A percentile compares a stretch with the other conserved stretches of the same genome.
Evolutionary conservation across 805 yeast species (phyloP).

Genomic region (Clavispora fructus): DNA sequence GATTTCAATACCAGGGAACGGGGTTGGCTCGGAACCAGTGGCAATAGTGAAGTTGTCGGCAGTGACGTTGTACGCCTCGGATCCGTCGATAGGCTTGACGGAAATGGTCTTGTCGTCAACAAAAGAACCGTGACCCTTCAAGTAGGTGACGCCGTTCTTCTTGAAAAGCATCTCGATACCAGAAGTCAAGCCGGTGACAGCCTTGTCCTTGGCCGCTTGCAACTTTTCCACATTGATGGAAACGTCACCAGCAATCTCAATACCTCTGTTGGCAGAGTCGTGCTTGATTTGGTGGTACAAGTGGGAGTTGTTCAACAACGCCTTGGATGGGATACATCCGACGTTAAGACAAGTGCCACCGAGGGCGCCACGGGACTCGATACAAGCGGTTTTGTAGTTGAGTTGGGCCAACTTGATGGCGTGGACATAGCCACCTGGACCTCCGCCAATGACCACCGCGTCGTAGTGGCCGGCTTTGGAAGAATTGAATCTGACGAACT

Average conservation of each 20-base stretch:
- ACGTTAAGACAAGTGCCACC: constrained; percentile 99
- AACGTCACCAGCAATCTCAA: constrained; percentile 72
- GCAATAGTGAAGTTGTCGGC: constrained; percentile 92
- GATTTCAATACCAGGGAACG: constrained; percentile 95
- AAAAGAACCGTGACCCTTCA: constrained; percentile 90
- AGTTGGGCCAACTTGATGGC: constrained; percentile 98
- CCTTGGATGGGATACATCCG: constrained; percentile 98
- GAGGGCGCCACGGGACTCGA: constrained; percentile 91
- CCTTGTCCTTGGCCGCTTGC: constrained; percentile 88
- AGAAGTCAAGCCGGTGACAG: constrained; percentile 83
- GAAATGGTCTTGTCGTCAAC: constrained; percentile 71
- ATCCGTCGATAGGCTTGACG: constrained; percentile 84
- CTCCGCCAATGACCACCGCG: constrained; percentile 95
- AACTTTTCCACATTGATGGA: constrained; percentile 68
- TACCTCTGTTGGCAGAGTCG: constrained; percentile 86
- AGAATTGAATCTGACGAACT: constrained; percentile 38
- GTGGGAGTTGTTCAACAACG: constrained; percentile 90
- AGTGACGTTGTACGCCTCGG: constrained; percentile 60
- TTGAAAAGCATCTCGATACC: constrained; percentile 95
- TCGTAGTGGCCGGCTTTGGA: constrained; percentile 63
- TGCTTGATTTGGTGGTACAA: constrained; percentile 82
- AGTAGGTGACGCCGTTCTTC: constrained; percentile 90
- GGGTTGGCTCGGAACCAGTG: constrained; percentile 97
- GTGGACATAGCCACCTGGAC: constrained; percentile 99
- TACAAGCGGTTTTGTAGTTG: constrained; percentile 90